Evolutionary conservation across 2,329 filamentous ascomycete species (phyloP), one percentile per base, ranked within the genome.

Genomic region (Cladosporium sp.): DNA sequence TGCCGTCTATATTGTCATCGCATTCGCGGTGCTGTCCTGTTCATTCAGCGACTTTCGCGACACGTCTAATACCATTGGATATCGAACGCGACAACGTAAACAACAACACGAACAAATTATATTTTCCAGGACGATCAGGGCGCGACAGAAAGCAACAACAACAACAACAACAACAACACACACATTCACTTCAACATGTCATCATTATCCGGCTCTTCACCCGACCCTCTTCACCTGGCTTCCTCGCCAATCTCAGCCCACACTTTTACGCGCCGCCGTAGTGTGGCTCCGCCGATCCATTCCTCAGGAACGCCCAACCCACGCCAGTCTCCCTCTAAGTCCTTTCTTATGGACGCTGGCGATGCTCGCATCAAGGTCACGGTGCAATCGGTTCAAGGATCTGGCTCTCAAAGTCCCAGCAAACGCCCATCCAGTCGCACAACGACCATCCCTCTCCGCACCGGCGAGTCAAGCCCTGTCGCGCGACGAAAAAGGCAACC

Each of bases 351-450:
- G 56, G 69, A 69, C 54, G 72, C 72, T 7, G 69, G 67, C 15
- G 59, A 65, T 12, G 58, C 61, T 11, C 63, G 61, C n/a, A 67
- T 77, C 61, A 74, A 72, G 50, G 73, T 77, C 49, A 77, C 74
- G 1, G 74, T 77, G 8, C 64, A 77, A 56, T 72, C 73, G 11
- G 72, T 75, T 54, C 71, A 70, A 32, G 63, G 64, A 15, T 27
- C 50, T 60, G 17, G 64, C 12, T 61, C 54, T 13, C 54, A 54
- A 15, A 58, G 50, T 51, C 61, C 59, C 11, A 54, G 42, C 12
- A 59, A 59, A 50, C 51, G 51, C 22, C 45, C 45, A 7, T 51
- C 43, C 6, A 52, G 48, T 9, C 53, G 54, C 17, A 72, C 70
- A 0, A 72, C 66, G 4, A 71, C 64, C 1, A 59, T 75, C 0